These are phyloP conservation scores for Phytophthora pistaciae DNA, from an alignment of 352 stramenopile species.

Conservation along the genomic window DNA sequence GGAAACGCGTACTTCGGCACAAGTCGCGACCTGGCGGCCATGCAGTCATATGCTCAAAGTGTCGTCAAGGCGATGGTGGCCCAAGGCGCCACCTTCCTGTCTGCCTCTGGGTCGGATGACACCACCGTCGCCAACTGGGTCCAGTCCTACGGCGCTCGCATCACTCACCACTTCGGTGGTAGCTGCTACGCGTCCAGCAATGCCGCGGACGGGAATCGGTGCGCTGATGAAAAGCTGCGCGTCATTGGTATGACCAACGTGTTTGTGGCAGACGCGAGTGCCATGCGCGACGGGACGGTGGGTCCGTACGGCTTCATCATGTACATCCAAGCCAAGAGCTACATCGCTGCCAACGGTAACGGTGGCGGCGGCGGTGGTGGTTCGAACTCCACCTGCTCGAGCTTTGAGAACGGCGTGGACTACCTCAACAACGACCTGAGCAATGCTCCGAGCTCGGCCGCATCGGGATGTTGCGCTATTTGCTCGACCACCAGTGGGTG, in stretches of 20 bases:
- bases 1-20: constrained; percentile 2
- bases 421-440: not conserved
- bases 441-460: not conserved
- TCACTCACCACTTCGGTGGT: not conserved
- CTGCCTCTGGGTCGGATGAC: not conserved
- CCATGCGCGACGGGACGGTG: not conserved
- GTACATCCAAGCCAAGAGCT: not conserved
- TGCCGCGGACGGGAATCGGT: not conserved
- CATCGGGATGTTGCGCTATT: not conserved
- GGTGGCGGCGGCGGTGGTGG: not conserved
- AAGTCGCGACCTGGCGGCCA: not conserved
- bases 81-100: not conserved
- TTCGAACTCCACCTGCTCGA: not conserved
- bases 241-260: not conserved
- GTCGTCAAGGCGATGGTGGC: not conserved
- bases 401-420: not conserved
- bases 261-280: not conserved
- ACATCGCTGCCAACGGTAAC: not conserved
- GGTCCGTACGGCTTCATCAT: not conserved
- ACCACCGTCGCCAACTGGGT: not conserved
- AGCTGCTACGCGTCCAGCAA: not conserved
- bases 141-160: not conserved
- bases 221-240: not conserved
- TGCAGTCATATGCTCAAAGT: not conserved
- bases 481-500: not conserved